Evolutionary conservation across 306 rosid genomes (phyloP), one percentile per base, ranked within the genome.

Genomic region (Pterocarpus santalinus): DNA sequence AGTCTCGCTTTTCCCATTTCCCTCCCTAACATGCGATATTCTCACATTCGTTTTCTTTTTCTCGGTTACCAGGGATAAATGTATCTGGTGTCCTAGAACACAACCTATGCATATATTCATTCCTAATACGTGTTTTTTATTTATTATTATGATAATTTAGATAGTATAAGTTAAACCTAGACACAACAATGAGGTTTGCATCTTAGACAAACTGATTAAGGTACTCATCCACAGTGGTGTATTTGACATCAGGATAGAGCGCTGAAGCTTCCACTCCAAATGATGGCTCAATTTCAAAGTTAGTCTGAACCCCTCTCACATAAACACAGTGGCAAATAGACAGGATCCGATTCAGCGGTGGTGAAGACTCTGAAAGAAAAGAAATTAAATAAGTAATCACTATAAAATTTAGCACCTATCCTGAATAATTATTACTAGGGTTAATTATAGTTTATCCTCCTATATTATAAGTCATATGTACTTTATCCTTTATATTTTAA

Each of bases 211-310:
- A 87, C 78, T 89, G 90, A 82, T 68, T 49, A 65, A 89, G 93
- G 84, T 68, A 90, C 68, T 92, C 91, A 66, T 90, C 94, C 74
- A 89, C 95, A 2, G 90, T 82, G 3, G 91, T 86, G 87, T 89
- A 89, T 76, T 89, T 85, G 63, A 90, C 93, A 82, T 89, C 94
- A 34, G 97, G 90, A 56, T 92, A 90, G 44, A 88, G 88, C 47
- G 79, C 84, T 33, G 90, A 69, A 67, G 97, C 95, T 73, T 92
- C 97, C 16, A 89, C 93, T 39, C 97, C 95, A 66, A 92, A 85
- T 2, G 84, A 61, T 36, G 90, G 57, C 70, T 89, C 93, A 35
- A 92, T 80, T 74, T 90, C 95, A 28, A 89, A 90, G 90, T 92
- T 90, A 0, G 95, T 85, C 5, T 92, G 89, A 49, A 74, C 89